phyloP scores from a whole-genome alignment of 768 basidiomycete species.

The Termitomyces sp. region DNA sequence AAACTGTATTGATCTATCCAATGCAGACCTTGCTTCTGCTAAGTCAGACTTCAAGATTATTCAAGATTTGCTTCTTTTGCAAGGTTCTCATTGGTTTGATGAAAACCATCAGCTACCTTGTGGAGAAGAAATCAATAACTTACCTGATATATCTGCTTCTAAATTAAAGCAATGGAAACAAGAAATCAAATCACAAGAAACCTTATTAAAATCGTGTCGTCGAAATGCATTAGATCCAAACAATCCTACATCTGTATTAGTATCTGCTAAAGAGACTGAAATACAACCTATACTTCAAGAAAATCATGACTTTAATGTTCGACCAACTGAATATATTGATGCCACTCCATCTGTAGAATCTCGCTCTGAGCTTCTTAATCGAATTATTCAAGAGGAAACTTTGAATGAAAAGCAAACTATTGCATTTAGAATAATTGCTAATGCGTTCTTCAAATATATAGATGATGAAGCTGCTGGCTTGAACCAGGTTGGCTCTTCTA shows the following conservation, averaged over 20 bases:
- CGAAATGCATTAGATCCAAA: background rate
- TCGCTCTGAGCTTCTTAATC: too few relatives aligned
- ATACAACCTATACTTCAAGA: too few relatives aligned
- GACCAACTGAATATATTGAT: too few relatives aligned
- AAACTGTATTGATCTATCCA: background rate
- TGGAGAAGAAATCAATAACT: background rate
- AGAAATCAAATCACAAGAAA: background rate
- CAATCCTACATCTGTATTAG: background rate
- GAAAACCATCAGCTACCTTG: background rate
- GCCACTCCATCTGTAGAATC: too few relatives aligned
- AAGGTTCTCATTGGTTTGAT: background rate
- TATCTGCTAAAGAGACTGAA: constrained; percentile 22
- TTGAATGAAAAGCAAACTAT: too few relatives aligned
- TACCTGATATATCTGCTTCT: background rate
- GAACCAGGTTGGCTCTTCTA: too few relatives aligned
- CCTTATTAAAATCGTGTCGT: background rate
- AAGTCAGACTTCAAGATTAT: background rate
- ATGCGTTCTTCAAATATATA: too few relatives aligned
- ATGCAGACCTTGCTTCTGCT: background rate
- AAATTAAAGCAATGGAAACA: background rate
- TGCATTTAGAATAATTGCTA: too few relatives aligned
- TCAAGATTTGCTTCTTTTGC: background rate
- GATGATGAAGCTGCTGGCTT: too few relatives aligned
- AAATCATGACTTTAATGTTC: too few relatives aligned
- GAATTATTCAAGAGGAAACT: too few relatives aligned